Evolutionary conservation across 2,329 filamentous ascomycete species (phyloP), one percentile per base, ranked within the genome.

Genomic region (Colletotrichum sp.): DNA sequence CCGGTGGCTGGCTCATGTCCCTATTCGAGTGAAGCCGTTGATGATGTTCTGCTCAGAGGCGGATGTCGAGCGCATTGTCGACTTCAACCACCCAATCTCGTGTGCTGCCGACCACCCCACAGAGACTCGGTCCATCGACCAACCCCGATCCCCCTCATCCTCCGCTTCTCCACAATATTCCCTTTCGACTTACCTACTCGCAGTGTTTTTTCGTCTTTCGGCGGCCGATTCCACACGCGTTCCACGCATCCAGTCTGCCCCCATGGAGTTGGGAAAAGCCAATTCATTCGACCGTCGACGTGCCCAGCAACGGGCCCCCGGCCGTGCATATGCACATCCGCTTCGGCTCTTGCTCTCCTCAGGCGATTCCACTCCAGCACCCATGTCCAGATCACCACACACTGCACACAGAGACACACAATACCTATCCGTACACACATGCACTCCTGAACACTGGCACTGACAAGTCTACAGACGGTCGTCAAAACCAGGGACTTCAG

Each of bases 271-370:
- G 55, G 16, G 34, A 44, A 44, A 44, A 44, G 39, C 39, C 39
- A 49, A n/a, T 49, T 49, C 39, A 49, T 49, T 49, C 39, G 39
- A 49, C 39, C 6, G 9, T 49, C 39, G 9, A n/a, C 39, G 39
- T 49, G 44, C 44, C 44, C 44, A 22, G 59, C 64, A 55, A 52
- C 49, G 36, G 65, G 30, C 15, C 66, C 66, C 52, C 19, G 22
- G 52, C 52, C 49, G n/a, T 61, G 66, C 66, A 69, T 62, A 30
- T 69, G 67, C 67, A 69, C 15, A 32, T 69, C 63, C 19, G 22
- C 70, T 44, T 69, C 68, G 68, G 69, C 55, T 63, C 71, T 63
- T 72, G 55, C 52, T 66, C 63, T 67, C 62, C 36, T 72, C 68
- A 34, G 61, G 59, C 67, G 36, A 32, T 66, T 36, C 22, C 16